Conservation (phyloP, 805 yeast genomes). For the Kluyveromyces aestuarii region DNA sequence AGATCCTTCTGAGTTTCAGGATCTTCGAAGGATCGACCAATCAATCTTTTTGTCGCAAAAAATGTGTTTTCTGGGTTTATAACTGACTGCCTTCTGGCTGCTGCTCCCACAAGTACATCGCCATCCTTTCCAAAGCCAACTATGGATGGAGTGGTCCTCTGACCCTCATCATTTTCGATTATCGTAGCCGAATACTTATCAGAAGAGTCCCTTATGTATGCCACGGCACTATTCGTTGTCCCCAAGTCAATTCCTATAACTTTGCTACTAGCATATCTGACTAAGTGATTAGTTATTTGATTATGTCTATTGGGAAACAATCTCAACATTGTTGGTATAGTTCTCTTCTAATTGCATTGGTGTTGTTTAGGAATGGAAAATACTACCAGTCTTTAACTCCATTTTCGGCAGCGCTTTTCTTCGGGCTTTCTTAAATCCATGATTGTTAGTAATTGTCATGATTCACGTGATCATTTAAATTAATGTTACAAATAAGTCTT, state of each 20-base stretch:
- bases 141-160: slow-evolving; percentile 70
- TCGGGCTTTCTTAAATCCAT: not conserved
- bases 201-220: slow-evolving; percentile 31
- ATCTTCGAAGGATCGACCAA: slow-evolving; percentile 64
- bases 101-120: slow-evolving; percentile 47
- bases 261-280: slow-evolving; percentile 11
- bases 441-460: not conserved
- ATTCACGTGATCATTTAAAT: not conserved
- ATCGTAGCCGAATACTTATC: slow-evolving; percentile 60
- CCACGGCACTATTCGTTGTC: slow-evolving; percentile 82
- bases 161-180: slow-evolving; percentile 66
- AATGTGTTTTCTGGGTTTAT: slow-evolving; percentile 71
- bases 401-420: not conserved
- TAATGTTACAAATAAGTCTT: not conserved
- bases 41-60: slow-evolving; percentile 73
- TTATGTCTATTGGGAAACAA: not conserved
- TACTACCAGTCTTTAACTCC: not conserved
- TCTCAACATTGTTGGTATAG: not conserved
- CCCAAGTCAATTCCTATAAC: slow-evolving; percentile 81
- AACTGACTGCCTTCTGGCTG: slow-evolving; percentile 71
- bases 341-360: not conserved
- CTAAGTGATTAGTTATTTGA: not conserved
- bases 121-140: slow-evolving; percentile 53
- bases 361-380: not conserved
- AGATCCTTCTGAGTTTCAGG: slow-evolving; percentile 63